A percentile compares a stretch with the other conserved stretches of the same genome.
phyloP scores from a whole-genome alignment of 495 filamentous ascomycete species.

The Neurospora intermedia region DNA sequence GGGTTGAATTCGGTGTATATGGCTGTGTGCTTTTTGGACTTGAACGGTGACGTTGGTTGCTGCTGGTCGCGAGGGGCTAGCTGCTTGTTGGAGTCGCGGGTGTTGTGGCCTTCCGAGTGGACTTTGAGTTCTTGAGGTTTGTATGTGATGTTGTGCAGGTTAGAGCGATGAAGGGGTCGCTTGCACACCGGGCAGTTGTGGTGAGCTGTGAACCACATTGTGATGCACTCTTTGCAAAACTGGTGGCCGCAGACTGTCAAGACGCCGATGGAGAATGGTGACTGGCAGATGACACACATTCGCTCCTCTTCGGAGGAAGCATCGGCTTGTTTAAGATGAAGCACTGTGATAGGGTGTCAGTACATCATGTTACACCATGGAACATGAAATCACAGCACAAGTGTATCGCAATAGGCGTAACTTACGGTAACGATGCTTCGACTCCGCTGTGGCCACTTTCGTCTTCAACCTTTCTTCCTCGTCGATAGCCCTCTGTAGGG shows the following conservation, averaged over 20 bases:
- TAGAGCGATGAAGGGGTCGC: constrained; percentile 42
- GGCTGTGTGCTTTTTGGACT: constrained; percentile 4
- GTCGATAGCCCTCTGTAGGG: constrained; percentile 19
- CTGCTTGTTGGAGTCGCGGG: background rate
- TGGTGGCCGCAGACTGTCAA: constrained; percentile 85
- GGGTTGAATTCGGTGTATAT: constrained; percentile 73
- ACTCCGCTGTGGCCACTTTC: constrained; percentile 49
- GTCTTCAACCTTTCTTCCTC: constrained; percentile 39
- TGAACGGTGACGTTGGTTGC: constrained; percentile 3
- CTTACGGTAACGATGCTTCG: constrained; percentile 63
- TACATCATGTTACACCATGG: background rate
- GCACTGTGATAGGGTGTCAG: constrained; percentile 21
- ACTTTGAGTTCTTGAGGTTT: constrained; percentile 62
- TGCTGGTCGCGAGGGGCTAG: background rate
- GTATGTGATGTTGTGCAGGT: constrained; percentile 75
- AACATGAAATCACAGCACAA: background rate
- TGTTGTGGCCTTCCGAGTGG: constrained; percentile 45
- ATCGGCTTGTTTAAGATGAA: constrained; percentile 42
- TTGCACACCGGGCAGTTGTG: constrained; percentile 73
- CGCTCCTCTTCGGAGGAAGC: constrained; percentile 45
- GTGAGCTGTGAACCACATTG: constrained; percentile 56
- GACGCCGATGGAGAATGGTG: constrained; percentile 61
- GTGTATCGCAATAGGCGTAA: background rate
- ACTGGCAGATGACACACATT: constrained; percentile 73
- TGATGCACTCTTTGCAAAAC: constrained; percentile 80